These are phyloP conservation scores for Ustilago vetiveriae DNA, from an alignment of 1,284 basidiomycete genomes.

Conservation along the genomic window DNA sequence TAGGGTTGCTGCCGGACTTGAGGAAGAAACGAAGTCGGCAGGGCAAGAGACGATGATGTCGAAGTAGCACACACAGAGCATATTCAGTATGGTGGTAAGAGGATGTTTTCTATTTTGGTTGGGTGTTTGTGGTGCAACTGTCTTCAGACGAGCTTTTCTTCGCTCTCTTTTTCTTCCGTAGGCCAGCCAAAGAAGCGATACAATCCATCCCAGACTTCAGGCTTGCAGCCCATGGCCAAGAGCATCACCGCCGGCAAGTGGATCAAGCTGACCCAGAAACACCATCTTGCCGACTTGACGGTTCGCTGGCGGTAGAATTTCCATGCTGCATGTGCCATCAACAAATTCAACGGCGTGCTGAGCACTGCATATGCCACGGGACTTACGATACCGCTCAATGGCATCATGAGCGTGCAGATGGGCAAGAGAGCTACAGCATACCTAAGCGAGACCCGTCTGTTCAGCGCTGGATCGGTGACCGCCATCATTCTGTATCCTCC, in stretches of 20 bases:
- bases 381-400: conserved; percentile 55
- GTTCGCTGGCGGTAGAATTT: conserved; percentile 68
- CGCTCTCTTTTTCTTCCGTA: background rate
- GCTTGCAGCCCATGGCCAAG: conserved; percentile 79
- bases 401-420: conserved; percentile 77
- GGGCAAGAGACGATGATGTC: background rate
- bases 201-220: conserved; percentile 58
- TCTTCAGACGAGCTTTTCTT: conserved; percentile 13
- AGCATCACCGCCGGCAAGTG: conserved; percentile 89
- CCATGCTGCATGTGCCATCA: conserved; percentile 80
- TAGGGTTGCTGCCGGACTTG: conserved; percentile 3
- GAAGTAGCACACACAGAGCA: background rate
- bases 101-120: background rate
- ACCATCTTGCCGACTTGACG: conserved; percentile 79
- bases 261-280: conserved; percentile 80
- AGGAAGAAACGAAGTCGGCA: background rate
- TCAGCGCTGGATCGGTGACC: conserved; percentile 80
- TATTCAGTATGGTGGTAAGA: too few species aligned
- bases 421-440: conserved; percentile 84
- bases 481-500: conserved; percentile 95
- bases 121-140: background rate
- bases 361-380: conserved; percentile 79
- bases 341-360: conserved; percentile 78
- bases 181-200: conserved; percentile 33
- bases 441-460: conserved; percentile 84